Percentiles rank a stretch among this genome's conserved stretches.
Conservation (phyloP, 1,284 basidiomycete genomes). For the Retiboletus flavoniger region DNA sequence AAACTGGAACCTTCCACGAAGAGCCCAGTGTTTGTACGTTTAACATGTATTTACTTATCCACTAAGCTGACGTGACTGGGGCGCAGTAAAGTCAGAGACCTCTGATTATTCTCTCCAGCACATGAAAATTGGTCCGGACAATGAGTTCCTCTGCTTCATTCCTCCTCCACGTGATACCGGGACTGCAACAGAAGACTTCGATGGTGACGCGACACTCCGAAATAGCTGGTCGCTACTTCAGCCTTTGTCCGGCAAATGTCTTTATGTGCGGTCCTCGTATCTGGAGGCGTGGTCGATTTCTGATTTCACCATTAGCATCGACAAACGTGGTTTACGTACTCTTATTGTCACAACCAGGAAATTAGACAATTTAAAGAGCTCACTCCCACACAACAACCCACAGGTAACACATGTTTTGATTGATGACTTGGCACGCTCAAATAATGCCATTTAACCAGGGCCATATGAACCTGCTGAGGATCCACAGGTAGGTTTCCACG, state of each 20-base stretch:
- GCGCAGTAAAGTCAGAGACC: constrained; percentile 16
- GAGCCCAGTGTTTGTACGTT: constrained; percentile 31
- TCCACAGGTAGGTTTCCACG: constrained; percentile 52
- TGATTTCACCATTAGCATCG: constrained; percentile 53
- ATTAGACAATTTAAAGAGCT: constrained; percentile 88
- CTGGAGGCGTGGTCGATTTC: constrained; percentile 17
- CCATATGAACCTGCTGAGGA: constrained; percentile 79
- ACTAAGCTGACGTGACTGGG: constrained; percentile 12
- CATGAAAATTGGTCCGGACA: constrained; percentile 67
- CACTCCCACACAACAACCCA: constrained; percentile 53
- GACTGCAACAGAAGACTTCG: constrained; percentile 47
- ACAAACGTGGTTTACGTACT: constrained; percentile 94
- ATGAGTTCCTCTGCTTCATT: constrained; percentile 72
- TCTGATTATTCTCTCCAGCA: constrained; percentile 54
- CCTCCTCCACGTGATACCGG: constrained; percentile 58
- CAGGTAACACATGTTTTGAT: constrained; percentile 46
- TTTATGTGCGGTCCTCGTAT: constrained; percentile 62
- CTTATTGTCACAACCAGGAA: constrained; percentile 89
- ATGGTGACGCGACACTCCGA: constrained; percentile 60
- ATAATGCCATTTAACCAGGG: constrained; percentile 41
- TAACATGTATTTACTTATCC: constrained; percentile 14
- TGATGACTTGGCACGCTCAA: constrained; percentile 21
- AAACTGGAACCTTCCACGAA: constrained; percentile 29
- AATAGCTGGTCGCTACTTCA: constrained; percentile 79
- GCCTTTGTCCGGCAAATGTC: constrained; percentile 70